A percentile compares a stretch with the other conserved stretches of the same genome.
Evolutionary conservation across 2,329 filamentous ascomycete genomes (phyloP).

Genomic region (Diaporthe amygdali): DNA sequence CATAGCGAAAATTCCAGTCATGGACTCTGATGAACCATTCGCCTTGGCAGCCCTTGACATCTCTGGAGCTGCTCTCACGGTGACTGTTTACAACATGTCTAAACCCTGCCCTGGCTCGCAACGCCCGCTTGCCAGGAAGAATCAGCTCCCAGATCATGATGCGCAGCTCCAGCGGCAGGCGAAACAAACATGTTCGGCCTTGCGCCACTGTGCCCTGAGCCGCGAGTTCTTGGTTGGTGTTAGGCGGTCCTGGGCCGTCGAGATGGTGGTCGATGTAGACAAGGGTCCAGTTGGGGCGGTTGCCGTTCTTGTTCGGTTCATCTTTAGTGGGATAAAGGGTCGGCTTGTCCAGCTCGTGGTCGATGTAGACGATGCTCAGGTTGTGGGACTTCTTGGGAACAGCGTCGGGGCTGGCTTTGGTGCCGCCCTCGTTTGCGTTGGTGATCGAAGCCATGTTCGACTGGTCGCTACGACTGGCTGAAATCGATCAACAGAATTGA

Average conservation of each 20-base stretch:
- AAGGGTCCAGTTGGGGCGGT: not conserved
- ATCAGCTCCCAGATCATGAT: not conserved
- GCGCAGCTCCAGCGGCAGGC: not conserved
- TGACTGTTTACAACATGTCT: not conserved
- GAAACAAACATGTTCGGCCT: not conserved
- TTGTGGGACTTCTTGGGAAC: not conserved
- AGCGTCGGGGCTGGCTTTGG: not conserved
- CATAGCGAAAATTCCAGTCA: not conserved
- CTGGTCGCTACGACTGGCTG: not conserved
- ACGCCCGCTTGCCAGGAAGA: not conserved
- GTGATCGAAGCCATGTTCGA: not conserved
- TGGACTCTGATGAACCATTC: not conserved
- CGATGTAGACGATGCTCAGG: not conserved
- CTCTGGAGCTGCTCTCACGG: not conserved
- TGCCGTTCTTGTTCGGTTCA: not conserved
- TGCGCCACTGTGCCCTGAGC: not conserved
- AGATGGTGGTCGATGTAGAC: not conserved
- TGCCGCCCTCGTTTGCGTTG: not conserved
- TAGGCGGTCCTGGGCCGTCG: not conserved
- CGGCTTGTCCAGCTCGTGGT: not conserved
- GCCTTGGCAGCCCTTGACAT: not conserved
- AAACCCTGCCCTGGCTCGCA: not conserved
- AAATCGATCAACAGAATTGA: not conserved
- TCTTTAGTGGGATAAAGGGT: not conserved
- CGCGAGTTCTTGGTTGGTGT: no score